Base-by-base conservation (phyloP, 495 filamentous ascomycete species). In the Annulohypoxylon bovei region DNA sequence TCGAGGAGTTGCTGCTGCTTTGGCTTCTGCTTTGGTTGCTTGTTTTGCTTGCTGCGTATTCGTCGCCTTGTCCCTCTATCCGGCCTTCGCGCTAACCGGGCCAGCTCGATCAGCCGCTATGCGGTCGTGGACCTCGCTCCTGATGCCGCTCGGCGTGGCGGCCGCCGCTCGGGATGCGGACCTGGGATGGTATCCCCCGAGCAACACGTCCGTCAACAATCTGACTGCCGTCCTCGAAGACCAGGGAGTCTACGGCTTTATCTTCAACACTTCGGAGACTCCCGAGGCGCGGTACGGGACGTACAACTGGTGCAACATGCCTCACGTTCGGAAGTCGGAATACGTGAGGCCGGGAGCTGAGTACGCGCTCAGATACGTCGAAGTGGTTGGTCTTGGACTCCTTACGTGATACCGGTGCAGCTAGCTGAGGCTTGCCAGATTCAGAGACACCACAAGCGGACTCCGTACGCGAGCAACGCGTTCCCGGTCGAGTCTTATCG, bases 251-350 rank as follows among this genome's bases (percentile, higher is more conserved):
- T 87, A 89, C 74, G 88, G 87, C 11, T 91, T 90, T 71, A 81
- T 91, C 25, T 93, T 86, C 78, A 86, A 90, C 70, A 80, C 80
- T 49, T 90, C 88, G 8, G 62, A 74, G 22, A 81, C 81, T 1
- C 83, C 87, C 0, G 75, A 75, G 18, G 75, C 74, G 12, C 61
- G 80, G 32, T 88, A 87, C 71, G 85, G 88, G 12, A 78, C 78
- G 22, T 92, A 91, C 78, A 89, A 91, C 72, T 93, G 87, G 85
- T 92, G 90, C 75, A 91, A 92, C 69, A 92, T 91, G 90, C 90
- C 90, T 11, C 90, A 92, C 78, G 87, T 90, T n/a, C 81, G 88
- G 11, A 68, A 57, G 46, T 70, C 71, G 3, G 87, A 89, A 65
- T 93, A 92, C 70, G 74, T 81, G 18, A 80, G 75, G 42, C 80